Base-by-base conservation (phyloP, 805 yeast species). In the Myxozyma kluyveri region DNA sequence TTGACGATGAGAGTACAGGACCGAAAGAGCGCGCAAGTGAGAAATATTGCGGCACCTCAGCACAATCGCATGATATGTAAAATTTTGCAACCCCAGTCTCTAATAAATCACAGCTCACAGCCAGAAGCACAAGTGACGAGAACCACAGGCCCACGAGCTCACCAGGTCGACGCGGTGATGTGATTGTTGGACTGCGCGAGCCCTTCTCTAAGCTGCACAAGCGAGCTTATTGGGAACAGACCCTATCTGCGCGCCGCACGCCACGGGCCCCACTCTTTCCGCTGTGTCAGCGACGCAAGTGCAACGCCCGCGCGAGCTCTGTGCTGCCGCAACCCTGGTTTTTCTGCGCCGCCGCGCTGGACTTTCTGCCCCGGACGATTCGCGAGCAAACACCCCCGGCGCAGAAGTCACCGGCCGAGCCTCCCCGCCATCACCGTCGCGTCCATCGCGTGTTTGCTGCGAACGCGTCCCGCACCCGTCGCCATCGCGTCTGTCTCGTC, bases 271-370 rank as follows among this genome's bases (percentile, higher is more conserved):
- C 33, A 29, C 33, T 9, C 33, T 14, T 14, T 14, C 14, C 33
- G 33, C 33, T 14, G 14, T 29, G 33, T 29, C 33, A 29, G 33
- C 33, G 33, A 14, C 33, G 14, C 33, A 29, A 29, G 33, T 14
- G 33, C 33, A 9, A 14, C 33, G 33, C 33, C 33, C 33, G 33
- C 33, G 12, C 12, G 12, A 29, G 33, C 9, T 29, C 9, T 14
- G 14, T 14, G 33, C 33, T 14, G 12, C 14, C 9, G 14, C 33
- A 9, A 14, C 33, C 33, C 33, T 14, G 33, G 26, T 42, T 26
- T 42, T 44, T 44, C 31, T 40, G 43, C 49, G 19, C 36, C 29
- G 49, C 49, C 36, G 49, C 49, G 37, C 37, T 14, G 37, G 33
- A 42, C 49, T 18, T 45, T 42, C 32, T 39, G 49, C 42, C 18